phyloP scores from a whole-genome alignment of 2,329 filamentous ascomycete genomes.

The Alternaria ethzedia region DNA sequence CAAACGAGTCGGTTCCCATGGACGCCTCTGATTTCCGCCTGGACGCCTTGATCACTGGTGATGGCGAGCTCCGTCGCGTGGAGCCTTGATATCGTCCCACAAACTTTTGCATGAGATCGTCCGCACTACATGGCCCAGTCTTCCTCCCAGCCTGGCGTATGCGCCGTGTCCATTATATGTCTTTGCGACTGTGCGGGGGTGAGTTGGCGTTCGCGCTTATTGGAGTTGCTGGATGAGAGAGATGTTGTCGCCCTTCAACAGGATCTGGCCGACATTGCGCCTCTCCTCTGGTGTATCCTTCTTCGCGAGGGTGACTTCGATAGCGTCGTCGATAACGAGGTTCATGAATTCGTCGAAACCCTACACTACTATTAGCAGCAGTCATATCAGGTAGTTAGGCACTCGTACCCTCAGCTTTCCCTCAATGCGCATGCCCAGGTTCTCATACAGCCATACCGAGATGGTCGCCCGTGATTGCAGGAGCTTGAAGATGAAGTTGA shows the following conservation, averaged over 20 bases:
- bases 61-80: constrained; percentile 60
- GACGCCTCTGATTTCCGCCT: constrained; percentile 78
- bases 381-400: not conserved
- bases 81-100: constrained; percentile 10
- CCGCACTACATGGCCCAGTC: not conserved
- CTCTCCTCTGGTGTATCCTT: constrained; percentile 81
- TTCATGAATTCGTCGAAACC: constrained; percentile 99
- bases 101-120: constrained; percentile 4
- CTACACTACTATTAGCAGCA: constrained; percentile 55
- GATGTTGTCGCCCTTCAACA: constrained; percentile 88
- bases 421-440: constrained; percentile 91
- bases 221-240: constrained; percentile 69
- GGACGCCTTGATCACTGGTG: constrained; percentile 76
- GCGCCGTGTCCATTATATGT: constrained; percentile 11
- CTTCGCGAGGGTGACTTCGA: constrained; percentile 85
- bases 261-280: constrained; percentile 79
- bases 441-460: constrained; percentile 96
- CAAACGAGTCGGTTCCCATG: constrained; percentile 72
- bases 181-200: not conserved
- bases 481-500: constrained; percentile 94
- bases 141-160: constrained; percentile 1
- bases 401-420: constrained; percentile 87
- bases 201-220: constrained; percentile 13
- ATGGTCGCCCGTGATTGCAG: constrained; percentile 84
- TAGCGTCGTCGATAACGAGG: constrained; percentile 91